Conservation (phyloP, 148 eudicot species). For the Fagopyrum homotropicum region DNA sequence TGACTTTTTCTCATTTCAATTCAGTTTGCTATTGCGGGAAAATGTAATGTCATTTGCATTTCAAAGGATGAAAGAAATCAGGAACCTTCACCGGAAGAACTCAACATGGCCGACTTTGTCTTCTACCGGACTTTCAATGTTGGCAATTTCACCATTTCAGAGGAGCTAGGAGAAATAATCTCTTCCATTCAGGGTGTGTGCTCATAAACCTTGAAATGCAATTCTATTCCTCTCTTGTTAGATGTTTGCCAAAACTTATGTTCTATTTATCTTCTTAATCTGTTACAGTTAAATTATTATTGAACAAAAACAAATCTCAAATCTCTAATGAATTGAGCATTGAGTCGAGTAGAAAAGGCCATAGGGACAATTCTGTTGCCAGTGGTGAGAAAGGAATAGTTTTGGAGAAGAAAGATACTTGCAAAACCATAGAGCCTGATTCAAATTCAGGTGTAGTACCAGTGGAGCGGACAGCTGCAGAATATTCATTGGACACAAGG, state of each 20-base stretch:
- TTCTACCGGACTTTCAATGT: slow-evolving; percentile 83
- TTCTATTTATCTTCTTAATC: slow-evolving; percentile 19
- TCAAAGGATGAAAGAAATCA: slow-evolving; percentile 61
- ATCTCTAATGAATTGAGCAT: slow-evolving; percentile 17
- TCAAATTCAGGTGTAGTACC: background rate
- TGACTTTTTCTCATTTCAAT: slow-evolving; percentile 23
- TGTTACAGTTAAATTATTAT: slow-evolving; percentile 57
- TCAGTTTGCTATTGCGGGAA: slow-evolving; percentile 77
- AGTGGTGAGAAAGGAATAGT: slow-evolving; percentile 12
- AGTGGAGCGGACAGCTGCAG: slow-evolving; percentile 13
- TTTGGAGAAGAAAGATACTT: background rate
- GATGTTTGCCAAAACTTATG: slow-evolving; percentile 19
- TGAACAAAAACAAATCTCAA: slow-evolving; percentile 45
- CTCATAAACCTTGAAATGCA: slow-evolving; percentile 13
- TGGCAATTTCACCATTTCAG: slow-evolving; percentile 37
- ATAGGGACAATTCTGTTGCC: slow-evolving; percentile 15
- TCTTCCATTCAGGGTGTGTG: slow-evolving; percentile 48
- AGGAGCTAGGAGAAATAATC: slow-evolving; percentile 44
- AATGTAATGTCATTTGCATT: slow-evolving; percentile 68
- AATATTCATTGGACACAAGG: slow-evolving; percentile 12
- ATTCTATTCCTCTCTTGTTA: slow-evolving; percentile 17
- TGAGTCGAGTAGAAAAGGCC: slow-evolving; percentile 22
- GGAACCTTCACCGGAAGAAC: slow-evolving; percentile 57
- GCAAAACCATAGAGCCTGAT: background rate
- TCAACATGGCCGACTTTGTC: slow-evolving; percentile 46